Evolutionary conservation across 352 stramenopile genomes (phyloP).

Genomic region (Phytophthora fragariae): DNA sequence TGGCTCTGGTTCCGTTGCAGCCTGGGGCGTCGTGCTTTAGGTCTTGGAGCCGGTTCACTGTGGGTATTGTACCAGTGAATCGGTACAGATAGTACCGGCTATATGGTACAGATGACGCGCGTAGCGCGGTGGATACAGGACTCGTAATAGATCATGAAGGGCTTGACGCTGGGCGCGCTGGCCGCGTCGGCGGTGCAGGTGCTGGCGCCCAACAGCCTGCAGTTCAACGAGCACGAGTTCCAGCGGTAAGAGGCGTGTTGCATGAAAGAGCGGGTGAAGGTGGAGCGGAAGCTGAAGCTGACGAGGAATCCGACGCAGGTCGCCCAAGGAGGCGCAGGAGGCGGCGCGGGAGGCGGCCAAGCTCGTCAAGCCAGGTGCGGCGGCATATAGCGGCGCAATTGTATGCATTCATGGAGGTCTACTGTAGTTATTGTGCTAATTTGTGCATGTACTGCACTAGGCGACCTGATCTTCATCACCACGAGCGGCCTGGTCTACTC

Average conservation of each 20-base stretch:
- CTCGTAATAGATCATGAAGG: neutral
- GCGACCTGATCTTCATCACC: constrained; percentile 85
- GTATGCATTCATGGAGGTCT: too few relatives aligned
- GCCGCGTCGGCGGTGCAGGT: constrained; percentile 57
- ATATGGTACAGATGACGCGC: constrained; percentile 11
- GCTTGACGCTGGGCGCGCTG: constrained; percentile 43
- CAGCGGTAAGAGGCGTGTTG: constrained; percentile 46
- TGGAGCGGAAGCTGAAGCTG: neutral
- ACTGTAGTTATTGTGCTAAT: too few relatives aligned
- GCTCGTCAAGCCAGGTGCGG: constrained; percentile 65
- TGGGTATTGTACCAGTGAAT: constrained; percentile 9
- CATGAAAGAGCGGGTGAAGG: neutral
- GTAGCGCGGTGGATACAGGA: neutral
- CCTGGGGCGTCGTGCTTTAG: too few relatives aligned
- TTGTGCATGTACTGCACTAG: constrained; percentile 24
- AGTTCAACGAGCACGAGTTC: constrained; percentile 82
- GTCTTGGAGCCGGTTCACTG: constrained; percentile 44
- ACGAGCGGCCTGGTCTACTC: constrained; percentile 78
- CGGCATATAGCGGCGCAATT: too few relatives aligned
- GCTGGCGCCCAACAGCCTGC: constrained; percentile 74
- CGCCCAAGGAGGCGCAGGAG: constrained; percentile 63
- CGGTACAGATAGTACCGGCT: constrained; percentile 3
- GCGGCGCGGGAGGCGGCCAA: constrained; percentile 65
- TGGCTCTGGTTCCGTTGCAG: too few relatives aligned
- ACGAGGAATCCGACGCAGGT: constrained; percentile 35